Evolutionary conservation across 2,329 filamentous ascomycete genomes (phyloP), one percentile per base, ranked within the genome.

Genomic region (Monosporascus sp.): DNA sequence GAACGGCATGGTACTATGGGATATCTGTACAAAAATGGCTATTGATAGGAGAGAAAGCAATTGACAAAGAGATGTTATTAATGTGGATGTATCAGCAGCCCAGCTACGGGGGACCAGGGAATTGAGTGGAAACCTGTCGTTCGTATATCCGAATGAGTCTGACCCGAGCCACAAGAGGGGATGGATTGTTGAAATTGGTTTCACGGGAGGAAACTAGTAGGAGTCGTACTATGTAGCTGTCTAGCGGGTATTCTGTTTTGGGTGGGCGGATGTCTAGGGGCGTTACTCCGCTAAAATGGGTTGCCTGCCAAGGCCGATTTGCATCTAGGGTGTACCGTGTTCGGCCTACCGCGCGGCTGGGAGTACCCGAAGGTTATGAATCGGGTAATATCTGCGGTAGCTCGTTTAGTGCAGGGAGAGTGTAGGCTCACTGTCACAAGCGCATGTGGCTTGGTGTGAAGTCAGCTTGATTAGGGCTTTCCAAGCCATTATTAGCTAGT

Each of bases 1-100:
- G 52, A 43, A 43, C 48, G 34, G 55, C 60, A 62, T 65, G 26
- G 52, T 61, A 56, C 46, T 53, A 49, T 56, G 52, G 20, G 53
- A 51, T 20, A 14, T 24, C 19, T 20, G 40, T 8, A 24, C 7
- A 41, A 34, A 34, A 34, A 24, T 19, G 40, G 22, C 9, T 20
- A 43, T 24, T 43, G 9, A 24, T 20, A 43, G 40, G 40, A 20
- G 40, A 40, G 17, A 40, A 40, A n/a, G 17, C 17, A 40, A 19
- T 19, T 8, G 40, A 43, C 40, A 24, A 43, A 43, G 40, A 24
- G 20, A 20, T 6, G 40, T 14, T 34, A 34, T 34, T 34, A 34
- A 34, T 34, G 31, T 14, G 31, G 40, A 24, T 43, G 5, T 43
- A 20, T 43, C 20, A 43, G 40, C 40, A 11, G 19, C 40, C 19